Evolutionary conservation across 2,329 filamentous ascomycete species (phyloP), one percentile per base, ranked within the genome.

Genomic region (Lasiodiplodia citricola): DNA sequence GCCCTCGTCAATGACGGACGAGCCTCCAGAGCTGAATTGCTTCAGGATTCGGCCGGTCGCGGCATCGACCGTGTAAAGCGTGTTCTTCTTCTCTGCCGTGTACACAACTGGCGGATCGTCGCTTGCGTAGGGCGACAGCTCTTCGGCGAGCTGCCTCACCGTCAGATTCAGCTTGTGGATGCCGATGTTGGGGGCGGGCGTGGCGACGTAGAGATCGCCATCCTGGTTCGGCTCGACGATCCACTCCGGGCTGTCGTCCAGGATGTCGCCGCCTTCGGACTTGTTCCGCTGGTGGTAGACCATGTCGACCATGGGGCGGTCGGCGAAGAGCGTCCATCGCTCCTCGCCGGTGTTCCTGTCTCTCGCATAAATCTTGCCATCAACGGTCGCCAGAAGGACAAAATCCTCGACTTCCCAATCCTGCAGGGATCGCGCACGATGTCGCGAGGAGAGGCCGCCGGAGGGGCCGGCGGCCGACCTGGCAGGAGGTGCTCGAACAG

Each of bases 321-420:
- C 92, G 70, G 92, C 89, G 80, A 93, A 89, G 70, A 97, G 87
- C 76, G 92, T 91, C 96, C 96, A 98, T 78, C 90, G 91, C 74
- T 91, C 87, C 71, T 90, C 87, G 74, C 96, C 96, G 65, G 92
- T 96, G 79, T 91, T 92, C 76, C 96, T 89, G 84, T 97, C 93
- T 81, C 90, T 90, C 80, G 95, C 94, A 84, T 97, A 92, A 77
- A 98, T 89, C 80, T 93, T 92, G 87, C 96, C 96, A 87, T 98
- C 94, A 89, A 98, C 92, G 88, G 96, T 98, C 92, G 96, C 95
- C 92, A 99, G 87, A 86, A 99, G 93, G 85, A 98, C 92, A 88
- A 97, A 97, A 87, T 98, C 94, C 92, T 98, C 95, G 84, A 97
- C 94, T 92, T 97, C 93, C 95, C 95, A 98, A 85, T 97, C 95